phyloP scores from a whole-genome alignment of 495 filamentous ascomycete species.

The Podospora bellae-mahoneyi region DNA sequence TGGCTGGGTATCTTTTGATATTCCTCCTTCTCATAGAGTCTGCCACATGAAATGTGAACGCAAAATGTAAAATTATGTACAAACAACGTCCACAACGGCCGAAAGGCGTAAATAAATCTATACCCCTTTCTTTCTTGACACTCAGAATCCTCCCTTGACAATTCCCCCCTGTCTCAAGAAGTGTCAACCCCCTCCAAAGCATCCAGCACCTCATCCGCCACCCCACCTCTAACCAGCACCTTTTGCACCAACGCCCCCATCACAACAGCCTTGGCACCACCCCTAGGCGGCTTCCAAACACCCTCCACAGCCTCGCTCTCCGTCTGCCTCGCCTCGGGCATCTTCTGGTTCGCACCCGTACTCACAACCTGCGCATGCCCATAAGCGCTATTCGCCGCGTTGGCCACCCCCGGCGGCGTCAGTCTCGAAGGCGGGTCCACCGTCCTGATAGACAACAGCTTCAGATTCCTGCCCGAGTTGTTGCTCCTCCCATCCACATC shows the following conservation, averaged over 20 bases:
- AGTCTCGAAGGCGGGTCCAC: conserved; percentile 58
- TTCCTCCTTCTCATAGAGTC: conserved; percentile 1
- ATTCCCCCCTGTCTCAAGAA: conserved; percentile 4
- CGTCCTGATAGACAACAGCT: conserved; percentile 63
- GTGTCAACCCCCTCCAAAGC: conserved; percentile 64
- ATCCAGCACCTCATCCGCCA: conserved; percentile 79
- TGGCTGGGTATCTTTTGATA: conserved; percentile 43
- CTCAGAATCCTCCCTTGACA: too few species aligned
- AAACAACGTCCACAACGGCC: not conserved
- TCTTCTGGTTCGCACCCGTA: conserved; percentile 39
- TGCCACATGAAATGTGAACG: not conserved
- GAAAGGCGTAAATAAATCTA: not conserved
- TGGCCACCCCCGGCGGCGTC: conserved; percentile 63
- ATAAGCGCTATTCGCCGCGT: conserved; percentile 64
- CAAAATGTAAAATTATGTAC: conserved; percentile 6
- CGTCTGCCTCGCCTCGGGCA: conserved; percentile 40
- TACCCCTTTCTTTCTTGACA: not conserved
- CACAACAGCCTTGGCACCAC: conserved; percentile 67
- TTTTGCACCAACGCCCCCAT: conserved; percentile 65
- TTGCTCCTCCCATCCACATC: conserved; percentile 7
- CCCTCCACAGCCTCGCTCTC: conserved; percentile 60
- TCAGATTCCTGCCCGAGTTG: conserved; percentile 28
- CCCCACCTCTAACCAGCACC: conserved; percentile 65
- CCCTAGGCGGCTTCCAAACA: conserved; percentile 74
- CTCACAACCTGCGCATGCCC: conserved; percentile 36